phyloP scores from a whole-genome alignment of 345 rosid genomes.

The Populus alba region DNA sequence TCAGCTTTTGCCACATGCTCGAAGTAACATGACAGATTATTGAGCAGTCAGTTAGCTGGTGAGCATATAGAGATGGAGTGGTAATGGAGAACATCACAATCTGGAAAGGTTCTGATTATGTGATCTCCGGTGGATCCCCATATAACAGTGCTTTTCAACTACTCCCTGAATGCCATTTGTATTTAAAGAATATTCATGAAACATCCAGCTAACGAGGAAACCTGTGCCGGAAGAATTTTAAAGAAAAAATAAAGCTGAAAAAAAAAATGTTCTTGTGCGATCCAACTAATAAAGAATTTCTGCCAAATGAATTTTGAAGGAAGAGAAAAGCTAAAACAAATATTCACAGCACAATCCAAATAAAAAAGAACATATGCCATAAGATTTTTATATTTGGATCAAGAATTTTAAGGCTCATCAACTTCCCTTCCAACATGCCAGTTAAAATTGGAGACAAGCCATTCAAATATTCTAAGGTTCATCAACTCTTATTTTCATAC shows the following conservation, averaged over 20 bases:
- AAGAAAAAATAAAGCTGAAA: background rate
- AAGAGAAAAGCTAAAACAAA: background rate
- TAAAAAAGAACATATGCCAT: background rate
- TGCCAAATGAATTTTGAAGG: background rate
- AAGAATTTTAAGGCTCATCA: background rate
- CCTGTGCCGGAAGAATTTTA: background rate
- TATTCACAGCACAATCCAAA: background rate
- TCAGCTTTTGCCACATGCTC: too few species aligned
- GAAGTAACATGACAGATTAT: too few species aligned
- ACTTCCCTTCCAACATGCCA: background rate
- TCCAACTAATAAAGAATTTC: background rate
- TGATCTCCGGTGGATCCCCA: background rate
- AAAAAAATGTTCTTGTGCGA: background rate
- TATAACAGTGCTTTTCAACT: background rate
- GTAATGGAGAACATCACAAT: background rate
- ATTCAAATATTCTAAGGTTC: background rate
- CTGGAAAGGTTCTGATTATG: background rate
- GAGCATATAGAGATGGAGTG: background rate
- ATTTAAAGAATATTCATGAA: background rate
- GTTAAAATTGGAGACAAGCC: background rate
- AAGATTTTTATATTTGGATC: background rate
- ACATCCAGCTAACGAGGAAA: background rate
- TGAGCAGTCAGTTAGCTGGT: too few species aligned
- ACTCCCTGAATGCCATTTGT: background rate
- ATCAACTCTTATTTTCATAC: background rate